Evolutionary conservation across 768 basidiomycete genomes (phyloP).

Genomic region (Rhizopogon rudus): DNA sequence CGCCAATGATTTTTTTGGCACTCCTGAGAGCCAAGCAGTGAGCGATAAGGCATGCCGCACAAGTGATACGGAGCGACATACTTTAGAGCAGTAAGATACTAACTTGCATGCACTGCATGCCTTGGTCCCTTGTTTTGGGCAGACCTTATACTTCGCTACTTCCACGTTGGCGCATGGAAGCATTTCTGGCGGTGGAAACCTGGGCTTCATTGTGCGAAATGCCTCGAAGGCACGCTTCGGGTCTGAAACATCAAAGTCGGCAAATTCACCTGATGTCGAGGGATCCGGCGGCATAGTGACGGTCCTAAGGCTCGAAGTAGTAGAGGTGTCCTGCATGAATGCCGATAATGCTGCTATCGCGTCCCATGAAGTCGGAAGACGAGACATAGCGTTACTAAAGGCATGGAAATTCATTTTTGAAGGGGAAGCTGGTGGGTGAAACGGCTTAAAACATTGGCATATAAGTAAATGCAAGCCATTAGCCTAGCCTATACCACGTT

Average conservation of each 20-base stretch:
- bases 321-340: too few relatives aligned
- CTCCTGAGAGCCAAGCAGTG: constrained; percentile 16
- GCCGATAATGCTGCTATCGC: too few relatives aligned
- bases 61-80: background rate
- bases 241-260: background rate
- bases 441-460: background rate
- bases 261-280: background rate
- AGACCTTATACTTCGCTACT: constrained; percentile 14
- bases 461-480: background rate
- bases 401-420: background rate
- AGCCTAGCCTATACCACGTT: too few relatives aligned
- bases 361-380: too few relatives aligned
- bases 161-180: constrained; percentile 35
- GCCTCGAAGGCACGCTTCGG: background rate
- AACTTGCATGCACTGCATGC: constrained; percentile 29
- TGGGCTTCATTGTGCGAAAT: constrained; percentile 8
- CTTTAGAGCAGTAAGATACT: constrained; percentile 42
- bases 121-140: constrained; percentile 26
- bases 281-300: background rate
- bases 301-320: background rate
- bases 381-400: background rate
- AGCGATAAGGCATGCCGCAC: background rate
- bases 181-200: constrained; percentile 19
- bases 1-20: constrained; percentile 40
- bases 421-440: background rate